Conservation (phyloP, 257 asterid species). For the Fraxinus anomala region DNA sequence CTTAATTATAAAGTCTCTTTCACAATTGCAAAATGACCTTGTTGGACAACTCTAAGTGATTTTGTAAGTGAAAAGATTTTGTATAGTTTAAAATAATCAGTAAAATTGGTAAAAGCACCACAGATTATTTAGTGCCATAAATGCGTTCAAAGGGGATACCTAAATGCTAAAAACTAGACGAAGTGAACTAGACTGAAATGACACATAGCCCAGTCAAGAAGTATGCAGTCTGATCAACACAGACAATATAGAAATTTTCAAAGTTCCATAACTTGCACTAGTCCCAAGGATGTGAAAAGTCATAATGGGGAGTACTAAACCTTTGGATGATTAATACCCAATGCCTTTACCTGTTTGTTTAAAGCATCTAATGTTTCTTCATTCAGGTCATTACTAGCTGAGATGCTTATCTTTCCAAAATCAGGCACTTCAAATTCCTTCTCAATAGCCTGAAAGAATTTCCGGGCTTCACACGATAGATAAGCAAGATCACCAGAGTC, state of each 20-base stretch:
- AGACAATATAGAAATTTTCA: too few species aligned
- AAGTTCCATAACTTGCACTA: background rate
- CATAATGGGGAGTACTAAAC: slow-evolving; percentile 1
- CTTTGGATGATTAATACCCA: background rate
- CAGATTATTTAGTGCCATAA: slow-evolving; percentile 8
- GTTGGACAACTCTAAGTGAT: background rate
- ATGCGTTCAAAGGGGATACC: background rate
- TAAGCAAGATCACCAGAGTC: slow-evolving; percentile 99
- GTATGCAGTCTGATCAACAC: background rate
- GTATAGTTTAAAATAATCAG: background rate
- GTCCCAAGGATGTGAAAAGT: background rate
- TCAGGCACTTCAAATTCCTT: slow-evolving; percentile 65
- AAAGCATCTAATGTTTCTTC: slow-evolving; percentile 96
- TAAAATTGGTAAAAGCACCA: background rate
- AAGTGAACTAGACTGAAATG: background rate
- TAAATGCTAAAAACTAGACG: background rate
- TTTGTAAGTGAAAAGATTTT: slow-evolving; percentile 1
- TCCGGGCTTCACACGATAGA: slow-evolving; percentile 75
- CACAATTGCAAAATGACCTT: background rate
- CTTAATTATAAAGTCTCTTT: slow-evolving; percentile 9
- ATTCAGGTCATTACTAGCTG: slow-evolving; percentile 96
- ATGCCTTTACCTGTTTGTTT: slow-evolving; percentile 79
- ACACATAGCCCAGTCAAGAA: background rate
- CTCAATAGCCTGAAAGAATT: slow-evolving; percentile 67
- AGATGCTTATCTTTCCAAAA: slow-evolving; percentile 74